These are phyloP conservation scores for Aspergillus aculeatus DNA, from an alignment of 2,329 filamentous ascomycete species.

Conservation along the genomic window DNA sequence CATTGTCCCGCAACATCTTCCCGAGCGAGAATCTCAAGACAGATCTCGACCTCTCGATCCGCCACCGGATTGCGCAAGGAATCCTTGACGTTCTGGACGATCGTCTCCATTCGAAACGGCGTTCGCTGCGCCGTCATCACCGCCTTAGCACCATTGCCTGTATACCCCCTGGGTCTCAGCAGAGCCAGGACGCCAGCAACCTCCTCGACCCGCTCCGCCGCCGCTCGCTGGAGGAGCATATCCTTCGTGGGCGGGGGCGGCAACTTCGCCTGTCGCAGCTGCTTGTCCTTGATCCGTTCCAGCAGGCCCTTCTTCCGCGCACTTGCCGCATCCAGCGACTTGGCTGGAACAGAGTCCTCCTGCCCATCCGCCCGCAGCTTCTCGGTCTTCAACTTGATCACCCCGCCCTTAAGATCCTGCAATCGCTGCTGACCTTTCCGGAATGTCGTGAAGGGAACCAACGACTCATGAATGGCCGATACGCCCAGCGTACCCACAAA, in stretches of 20 bases:
- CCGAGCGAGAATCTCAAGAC: constrained; percentile 48
- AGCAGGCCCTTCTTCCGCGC: constrained; percentile 62
- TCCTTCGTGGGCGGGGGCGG: constrained; percentile 49
- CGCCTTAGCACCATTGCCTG: constrained; percentile 31
- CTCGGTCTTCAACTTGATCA: constrained; percentile 38
- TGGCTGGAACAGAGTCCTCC: constrained; percentile 16
- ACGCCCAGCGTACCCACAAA: constrained; percentile 36
- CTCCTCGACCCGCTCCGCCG: constrained; percentile 67
- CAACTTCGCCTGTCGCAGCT: constrained; percentile 50
- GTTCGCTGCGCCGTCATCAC: constrained; percentile 50
- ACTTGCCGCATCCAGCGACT: constrained; percentile 29
- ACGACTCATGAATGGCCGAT: constrained; percentile 38
- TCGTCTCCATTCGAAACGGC: constrained; percentile 63
- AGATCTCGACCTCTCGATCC: constrained; percentile 47
- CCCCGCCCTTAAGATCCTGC: constrained; percentile 41
- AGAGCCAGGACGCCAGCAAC: constrained; percentile 67
- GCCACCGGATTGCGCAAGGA: constrained; percentile 57
- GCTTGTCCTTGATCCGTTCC: constrained; percentile 73
- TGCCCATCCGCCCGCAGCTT: constrained; percentile 26
- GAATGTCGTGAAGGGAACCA: constrained; percentile 34
- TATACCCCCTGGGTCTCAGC: constrained; percentile 47
- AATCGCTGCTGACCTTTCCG: constrained; percentile 42
- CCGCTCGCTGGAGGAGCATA: constrained; percentile 61
- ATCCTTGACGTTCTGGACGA: constrained; percentile 66
- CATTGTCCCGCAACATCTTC: constrained; percentile 50